A percentile compares a stretch with the other conserved stretches of the same genome.
Evolutionary conservation across 139 green algal species (phyloP).

Genomic region (Eudorina sp.): DNA sequence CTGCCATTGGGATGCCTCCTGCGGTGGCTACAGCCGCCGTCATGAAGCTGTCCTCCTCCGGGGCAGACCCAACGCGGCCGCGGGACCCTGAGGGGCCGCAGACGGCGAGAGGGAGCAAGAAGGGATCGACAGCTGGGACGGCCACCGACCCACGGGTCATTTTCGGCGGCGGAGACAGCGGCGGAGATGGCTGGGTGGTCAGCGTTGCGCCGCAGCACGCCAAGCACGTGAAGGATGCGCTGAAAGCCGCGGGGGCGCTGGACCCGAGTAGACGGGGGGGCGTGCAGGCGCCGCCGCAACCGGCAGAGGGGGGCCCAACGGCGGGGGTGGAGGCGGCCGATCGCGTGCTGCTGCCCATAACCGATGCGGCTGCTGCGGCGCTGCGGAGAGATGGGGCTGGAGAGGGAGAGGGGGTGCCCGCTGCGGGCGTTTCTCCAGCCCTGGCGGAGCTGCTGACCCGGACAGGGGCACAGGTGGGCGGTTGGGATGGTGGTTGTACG

Average conservation of each 20-base stretch:
- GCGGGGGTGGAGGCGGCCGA: background rate
- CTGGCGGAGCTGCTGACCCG: background rate
- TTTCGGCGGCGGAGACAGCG: background rate
- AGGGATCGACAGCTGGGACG: background rate
- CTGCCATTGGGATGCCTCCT: too few relatives aligned
- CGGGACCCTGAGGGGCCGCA: too few relatives aligned
- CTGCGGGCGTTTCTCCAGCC: background rate
- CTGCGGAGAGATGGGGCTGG: background rate
- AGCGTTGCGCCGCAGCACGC: constrained; percentile 45
- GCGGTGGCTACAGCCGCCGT: too few relatives aligned
- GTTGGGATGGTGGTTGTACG: too few relatives aligned
- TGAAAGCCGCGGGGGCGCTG: constrained; percentile 65
- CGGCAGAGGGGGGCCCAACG: too few relatives aligned
- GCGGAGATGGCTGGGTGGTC: constrained; percentile 41
- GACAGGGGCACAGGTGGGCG: constrained; percentile 2
- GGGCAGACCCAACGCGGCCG: too few relatives aligned
- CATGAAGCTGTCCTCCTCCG: too few relatives aligned
- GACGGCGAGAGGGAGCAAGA: too few relatives aligned
- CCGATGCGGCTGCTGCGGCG: background rate
- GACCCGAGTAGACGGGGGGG: constrained; percentile 37
- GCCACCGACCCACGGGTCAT: background rate
- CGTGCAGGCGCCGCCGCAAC: background rate
- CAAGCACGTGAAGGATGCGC: constrained; percentile 73
- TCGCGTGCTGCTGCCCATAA: constrained; percentile 8
- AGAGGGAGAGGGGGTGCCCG: background rate